These are phyloP conservation scores for Thelephora terrestris DNA, from an alignment of 1,284 basidiomycete genomes.

Conservation along the genomic window DNA sequence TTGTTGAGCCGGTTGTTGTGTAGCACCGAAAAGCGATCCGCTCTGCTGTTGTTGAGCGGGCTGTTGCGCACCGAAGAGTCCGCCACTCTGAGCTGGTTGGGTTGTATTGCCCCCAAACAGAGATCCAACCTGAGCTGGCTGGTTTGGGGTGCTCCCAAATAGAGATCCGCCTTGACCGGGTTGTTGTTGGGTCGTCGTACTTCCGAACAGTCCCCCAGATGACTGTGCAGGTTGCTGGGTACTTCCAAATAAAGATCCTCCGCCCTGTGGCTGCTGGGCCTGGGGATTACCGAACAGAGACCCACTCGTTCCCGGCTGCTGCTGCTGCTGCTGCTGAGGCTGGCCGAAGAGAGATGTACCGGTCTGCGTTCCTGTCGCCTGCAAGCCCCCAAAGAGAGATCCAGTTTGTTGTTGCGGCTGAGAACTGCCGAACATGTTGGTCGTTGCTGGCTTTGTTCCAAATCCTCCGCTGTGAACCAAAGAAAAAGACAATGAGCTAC, in stretches of 20 bases:
- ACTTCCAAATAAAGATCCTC: slow-evolving; percentile 12
- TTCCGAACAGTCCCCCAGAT: slow-evolving; percentile 18
- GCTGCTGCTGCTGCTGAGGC: slow-evolving; percentile 20
- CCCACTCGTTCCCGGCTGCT: slow-evolving; percentile 16
- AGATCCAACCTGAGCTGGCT: slow-evolving; percentile 10
- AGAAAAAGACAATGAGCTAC: background rate
- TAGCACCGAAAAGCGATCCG: slow-evolving; percentile 10
- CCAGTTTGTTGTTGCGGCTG: slow-evolving; percentile 16
- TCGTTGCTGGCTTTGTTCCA: slow-evolving; percentile 27
- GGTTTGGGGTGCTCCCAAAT: slow-evolving; percentile 21
- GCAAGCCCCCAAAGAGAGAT: slow-evolving; percentile 22
- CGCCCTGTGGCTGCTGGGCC: slow-evolving; percentile 19
- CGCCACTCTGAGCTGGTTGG: slow-evolving; percentile 10
- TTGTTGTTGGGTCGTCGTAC: slow-evolving; percentile 15
- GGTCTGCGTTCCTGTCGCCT: slow-evolving; percentile 13
- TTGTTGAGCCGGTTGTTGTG: slow-evolving; percentile 13
- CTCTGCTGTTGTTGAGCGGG: slow-evolving; percentile 17
- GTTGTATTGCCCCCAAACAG: slow-evolving; percentile 8
- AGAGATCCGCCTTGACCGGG: slow-evolving; percentile 10
- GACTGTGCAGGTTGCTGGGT: slow-evolving; percentile 8
- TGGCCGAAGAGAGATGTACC: slow-evolving; percentile 16
- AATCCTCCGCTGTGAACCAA: slow-evolving; percentile 14
- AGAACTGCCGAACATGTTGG: slow-evolving; percentile 25
- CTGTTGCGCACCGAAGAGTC: slow-evolving; percentile 9
- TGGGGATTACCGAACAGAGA: slow-evolving; percentile 25